Evolutionary conservation across 305 asterid genomes (phyloP), one percentile per base, ranked within the genome.

Genomic region (Salvia sclarea): DNA sequence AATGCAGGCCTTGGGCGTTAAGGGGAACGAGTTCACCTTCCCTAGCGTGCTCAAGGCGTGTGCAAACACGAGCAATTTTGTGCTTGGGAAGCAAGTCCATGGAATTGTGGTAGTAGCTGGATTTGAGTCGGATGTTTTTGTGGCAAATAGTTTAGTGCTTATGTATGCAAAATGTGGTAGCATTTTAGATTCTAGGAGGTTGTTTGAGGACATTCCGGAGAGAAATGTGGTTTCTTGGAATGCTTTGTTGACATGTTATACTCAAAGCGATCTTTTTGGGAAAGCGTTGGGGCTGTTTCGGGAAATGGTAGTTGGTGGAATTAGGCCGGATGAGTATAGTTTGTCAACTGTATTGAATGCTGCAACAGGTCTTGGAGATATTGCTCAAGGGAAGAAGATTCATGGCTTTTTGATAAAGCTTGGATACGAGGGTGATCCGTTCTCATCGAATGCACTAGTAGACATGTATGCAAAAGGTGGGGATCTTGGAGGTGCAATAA

Each of bases 21-120:
- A 74, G 63, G 82, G 88, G 17, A 87, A 87, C 3, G 92, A 87
- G 75, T 87, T 84, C 65, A 72, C 89, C 20, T 84, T 84, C 70
- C 92, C 97, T 21, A 86, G 96, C 37, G 88, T 92, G 64, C 96
- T 92, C 77, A 92, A 92, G 76, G 96, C 97, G 1, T 92, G 98
- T 59, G 80, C 87, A 0, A 73, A 67, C 31, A 72, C 78, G 7
- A 66, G 55, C 31, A 68, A 82, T 50, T 71, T 79, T 69, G 38
- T 53, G 50, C 76, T 84, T 0, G 95, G 95, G 60, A 82, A 71
- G 70, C 93, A 86, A 78, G 84, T 88, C 67, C 96, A 88, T 70
- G 96, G 86, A 68, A 44, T 84, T 70, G 90, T 83, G 10, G 71
- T 85, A 67, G 81, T 83, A 4, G 72, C 88, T 10, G 95, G 98